Percentiles rank a stretch among this genome's conserved stretches.
Conservation (phyloP, 441 rosid species). For the Pelargonium australe region DNA sequence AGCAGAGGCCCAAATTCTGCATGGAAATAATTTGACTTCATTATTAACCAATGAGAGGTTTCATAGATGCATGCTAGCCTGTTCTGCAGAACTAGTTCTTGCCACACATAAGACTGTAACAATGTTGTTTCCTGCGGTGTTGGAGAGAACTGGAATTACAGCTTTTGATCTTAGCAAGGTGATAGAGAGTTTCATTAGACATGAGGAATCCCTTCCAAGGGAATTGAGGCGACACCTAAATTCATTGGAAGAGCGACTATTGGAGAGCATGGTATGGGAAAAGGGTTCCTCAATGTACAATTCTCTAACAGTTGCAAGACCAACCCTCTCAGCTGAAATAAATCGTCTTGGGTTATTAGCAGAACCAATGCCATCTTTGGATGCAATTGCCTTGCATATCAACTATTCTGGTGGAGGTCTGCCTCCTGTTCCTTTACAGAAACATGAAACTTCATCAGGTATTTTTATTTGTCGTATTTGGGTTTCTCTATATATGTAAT, state of each 20-base stretch:
- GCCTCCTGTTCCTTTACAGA: conserved; percentile 43
- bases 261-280: conserved; percentile 99
- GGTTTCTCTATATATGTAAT: neutral
- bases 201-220: conserved; percentile 95
- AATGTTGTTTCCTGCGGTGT: conserved; percentile 91
- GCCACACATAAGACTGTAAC: conserved; percentile 89
- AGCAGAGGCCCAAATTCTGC: conserved; percentile 80
- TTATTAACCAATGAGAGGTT: conserved; percentile 92
- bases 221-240: conserved; percentile 94
- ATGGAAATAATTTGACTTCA: conserved; percentile 73
- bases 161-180: conserved; percentile 98
- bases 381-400: conserved; percentile 77
- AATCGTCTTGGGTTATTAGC: conserved; percentile 71
- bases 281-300: conserved; percentile 96
- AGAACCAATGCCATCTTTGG: conserved; percentile 96
- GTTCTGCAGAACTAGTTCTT: conserved; percentile 94
- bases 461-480: conserved; percentile 7
- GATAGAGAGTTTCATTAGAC: conserved; percentile 92
- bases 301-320: conserved; percentile 78
- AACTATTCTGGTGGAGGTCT: conserved; percentile 53
- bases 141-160: conserved; percentile 92
- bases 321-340: conserved; percentile 62
- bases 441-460: conserved; percentile 59
- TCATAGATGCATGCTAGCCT: conserved; percentile 97
- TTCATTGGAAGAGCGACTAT: conserved; percentile 86